phyloP scores from a whole-genome alignment of 768 basidiomycete species.

The Tylopilus sp. region DNA sequence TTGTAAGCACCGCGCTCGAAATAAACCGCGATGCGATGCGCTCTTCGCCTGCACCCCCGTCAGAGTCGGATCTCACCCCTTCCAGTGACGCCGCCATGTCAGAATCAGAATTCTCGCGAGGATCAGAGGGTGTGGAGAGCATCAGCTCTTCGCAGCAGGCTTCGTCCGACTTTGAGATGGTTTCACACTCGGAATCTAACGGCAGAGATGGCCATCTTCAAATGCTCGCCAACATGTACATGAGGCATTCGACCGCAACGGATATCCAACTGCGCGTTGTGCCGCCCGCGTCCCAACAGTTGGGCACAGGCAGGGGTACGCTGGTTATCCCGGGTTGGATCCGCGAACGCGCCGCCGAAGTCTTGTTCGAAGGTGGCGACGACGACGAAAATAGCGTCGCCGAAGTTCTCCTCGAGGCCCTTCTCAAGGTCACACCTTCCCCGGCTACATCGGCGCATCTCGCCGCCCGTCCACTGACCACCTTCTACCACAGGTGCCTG shows the following conservation, averaged over 20 bases:
- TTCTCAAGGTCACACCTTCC: conserved; percentile 63
- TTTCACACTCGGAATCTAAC: conserved; percentile 36
- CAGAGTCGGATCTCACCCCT: conserved; percentile 40
- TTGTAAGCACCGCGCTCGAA: conserved; percentile 68
- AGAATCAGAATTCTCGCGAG: conserved; percentile 63
- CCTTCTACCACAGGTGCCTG: conserved; percentile 68
- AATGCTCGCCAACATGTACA: conserved; percentile 66
- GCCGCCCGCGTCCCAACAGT: conserved; percentile 63
- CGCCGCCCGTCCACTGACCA: background rate
- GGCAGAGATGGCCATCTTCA: conserved; percentile 41
- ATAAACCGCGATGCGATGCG: conserved; percentile 31
- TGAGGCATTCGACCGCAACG: conserved; percentile 72
- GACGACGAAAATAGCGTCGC: conserved; percentile 84
- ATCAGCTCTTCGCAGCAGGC: conserved; percentile 45
- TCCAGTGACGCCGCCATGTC: conserved; percentile 59
- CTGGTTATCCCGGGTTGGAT: conserved; percentile 94
- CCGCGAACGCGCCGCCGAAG: conserved; percentile 85
- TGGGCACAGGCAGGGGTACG: conserved; percentile 72
- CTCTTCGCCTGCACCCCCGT: conserved; percentile 29
- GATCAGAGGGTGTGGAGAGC: conserved; percentile 47
- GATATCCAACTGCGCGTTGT: conserved; percentile 66
- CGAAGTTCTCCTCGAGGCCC: conserved; percentile 71
- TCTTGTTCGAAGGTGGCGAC: conserved; percentile 87
- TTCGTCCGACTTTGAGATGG: conserved; percentile 52
- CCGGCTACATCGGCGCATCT: background rate